Percentiles rank a stretch among this genome's conserved stretches.
Evolutionary conservation across 129 eudicot genomes (phyloP).

Genomic region (Helianthus tuberosus): DNA sequence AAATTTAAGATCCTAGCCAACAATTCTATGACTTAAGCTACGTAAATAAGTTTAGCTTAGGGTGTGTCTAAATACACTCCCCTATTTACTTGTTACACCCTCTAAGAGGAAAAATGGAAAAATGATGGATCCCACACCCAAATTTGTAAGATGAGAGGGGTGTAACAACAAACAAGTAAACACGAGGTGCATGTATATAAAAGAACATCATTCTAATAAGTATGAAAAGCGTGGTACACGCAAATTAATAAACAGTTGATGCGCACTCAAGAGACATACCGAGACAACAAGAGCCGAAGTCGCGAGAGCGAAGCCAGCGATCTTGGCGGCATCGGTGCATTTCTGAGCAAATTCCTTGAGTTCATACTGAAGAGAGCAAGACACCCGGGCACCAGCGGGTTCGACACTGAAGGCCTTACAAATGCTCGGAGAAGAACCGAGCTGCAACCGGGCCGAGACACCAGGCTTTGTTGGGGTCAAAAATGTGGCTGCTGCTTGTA

Average conservation of each 20-base stretch:
- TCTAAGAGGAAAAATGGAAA: too few species aligned
- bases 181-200: too few species aligned
- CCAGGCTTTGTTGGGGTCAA: slow-evolving; percentile 70
- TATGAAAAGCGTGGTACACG: background rate
- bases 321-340: slow-evolving; percentile 78
- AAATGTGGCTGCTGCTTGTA: slow-evolving; percentile 78
- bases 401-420: slow-evolving; percentile 72
- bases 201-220: too few species aligned
- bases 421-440: slow-evolving; percentile 55
- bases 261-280: slow-evolving; percentile 39
- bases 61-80: too few species aligned
- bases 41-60: too few species aligned
- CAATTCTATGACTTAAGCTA: too few species aligned
- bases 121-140: too few species aligned
- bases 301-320: slow-evolving; percentile 90
- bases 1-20: too few species aligned
- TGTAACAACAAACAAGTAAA: too few species aligned
- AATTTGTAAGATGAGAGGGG: too few species aligned
- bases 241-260: slow-evolving; percentile 18
- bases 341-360: slow-evolving; percentile 75
- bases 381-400: slow-evolving; percentile 41
- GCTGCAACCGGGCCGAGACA: slow-evolving; percentile 42
- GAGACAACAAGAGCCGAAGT: slow-evolving; percentile 87
- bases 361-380: slow-evolving; percentile 81
- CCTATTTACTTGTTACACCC: too few species aligned